These are phyloP conservation scores for Isatis lusitanica DNA, from an alignment of 441 rosid species.

Conservation along the genomic window DNA sequence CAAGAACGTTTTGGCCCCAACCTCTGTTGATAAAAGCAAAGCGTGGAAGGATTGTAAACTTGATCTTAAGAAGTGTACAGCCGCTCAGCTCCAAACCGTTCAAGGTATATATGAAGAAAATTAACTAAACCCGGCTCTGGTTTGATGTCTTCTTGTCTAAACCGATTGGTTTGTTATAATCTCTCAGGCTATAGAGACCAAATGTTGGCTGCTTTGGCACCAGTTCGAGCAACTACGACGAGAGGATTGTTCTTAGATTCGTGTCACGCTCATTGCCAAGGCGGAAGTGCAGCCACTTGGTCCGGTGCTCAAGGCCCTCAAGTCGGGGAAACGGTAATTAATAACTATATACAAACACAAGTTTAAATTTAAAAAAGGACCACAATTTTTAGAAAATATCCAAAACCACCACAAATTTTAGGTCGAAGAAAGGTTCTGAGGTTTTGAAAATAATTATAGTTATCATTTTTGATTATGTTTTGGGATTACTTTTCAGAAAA, in stretches of 20 bases:
- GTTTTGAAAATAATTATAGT: too few species aligned
- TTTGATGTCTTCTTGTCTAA: slow-evolving; percentile 6
- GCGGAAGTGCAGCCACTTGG: slow-evolving; percentile 62
- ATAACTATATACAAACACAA: not conserved
- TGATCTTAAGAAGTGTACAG: slow-evolving; percentile 69
- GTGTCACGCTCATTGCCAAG: slow-evolving; percentile 87
- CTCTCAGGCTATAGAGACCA: slow-evolving; percentile 60
- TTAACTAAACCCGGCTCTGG: not conserved
- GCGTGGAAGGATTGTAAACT: slow-evolving; percentile 76
- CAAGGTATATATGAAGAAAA: slow-evolving; percentile 51
- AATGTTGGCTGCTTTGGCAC: slow-evolving; percentile 54
- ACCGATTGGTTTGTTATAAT: not conserved
- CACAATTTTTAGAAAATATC: too few species aligned
- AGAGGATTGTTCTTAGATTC: slow-evolving; percentile 73
- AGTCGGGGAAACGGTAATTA: slow-evolving; percentile 59
- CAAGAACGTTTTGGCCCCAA: slow-evolving; percentile 85
- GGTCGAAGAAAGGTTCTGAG: too few species aligned
- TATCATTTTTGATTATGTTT: not conserved
- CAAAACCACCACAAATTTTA: too few species aligned
- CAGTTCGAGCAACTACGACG: slow-evolving; percentile 41
- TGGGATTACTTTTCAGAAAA: slow-evolving; percentile 50
- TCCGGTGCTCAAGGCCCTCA: slow-evolving; percentile 51
- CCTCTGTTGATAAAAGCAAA: slow-evolving; percentile 60
- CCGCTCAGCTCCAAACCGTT: slow-evolving; percentile 61
- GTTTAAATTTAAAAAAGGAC: too few species aligned